Evolutionary conservation across 1,139 yeast genomes (phyloP).

Genomic region (Geotrichum fermentans): DNA sequence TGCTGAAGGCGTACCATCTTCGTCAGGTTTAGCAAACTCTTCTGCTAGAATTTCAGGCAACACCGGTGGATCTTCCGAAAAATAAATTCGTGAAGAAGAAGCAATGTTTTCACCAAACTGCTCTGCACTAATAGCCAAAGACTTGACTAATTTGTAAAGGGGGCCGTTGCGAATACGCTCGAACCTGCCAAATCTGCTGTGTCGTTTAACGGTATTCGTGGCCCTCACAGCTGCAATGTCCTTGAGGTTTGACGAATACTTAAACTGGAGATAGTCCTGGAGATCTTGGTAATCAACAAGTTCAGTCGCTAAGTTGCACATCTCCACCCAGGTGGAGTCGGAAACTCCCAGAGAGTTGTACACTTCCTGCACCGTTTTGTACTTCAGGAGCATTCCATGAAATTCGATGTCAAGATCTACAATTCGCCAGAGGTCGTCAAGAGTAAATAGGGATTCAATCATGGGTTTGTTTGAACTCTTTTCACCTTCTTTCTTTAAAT

Average conservation of each 20-base stretch:
- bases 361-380: conserved; percentile 52
- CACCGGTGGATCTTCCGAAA: conserved; percentile 60
- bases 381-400: conserved; percentile 76
- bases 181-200: conserved; percentile 64
- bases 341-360: conserved; percentile 51
- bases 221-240: conserved; percentile 33
- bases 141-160: conserved; percentile 62
- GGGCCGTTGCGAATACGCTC: conserved; percentile 71
- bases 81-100: conserved; percentile 66
- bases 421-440: conserved; percentile 86
- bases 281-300: conserved; percentile 85
- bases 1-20: conserved; percentile 40
- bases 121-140: conserved; percentile 72
- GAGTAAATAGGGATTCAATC: conserved; percentile 43
- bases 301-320: conserved; percentile 51
- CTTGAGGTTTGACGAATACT: conserved; percentile 67
- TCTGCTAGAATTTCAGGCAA: conserved; percentile 64
- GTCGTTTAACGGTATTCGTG: conserved; percentile 45
- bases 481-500: conserved; percentile 40
- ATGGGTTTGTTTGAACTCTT: conserved; percentile 34
- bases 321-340: conserved; percentile 58
- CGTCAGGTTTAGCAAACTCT: conserved; percentile 37
- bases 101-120: conserved; percentile 81
- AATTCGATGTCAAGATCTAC: conserved; percentile 82
- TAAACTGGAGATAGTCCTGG: conserved; percentile 77